Base-by-base conservation (phyloP, 768 basidiomycete species). In the Russula dissimulans region DNA sequence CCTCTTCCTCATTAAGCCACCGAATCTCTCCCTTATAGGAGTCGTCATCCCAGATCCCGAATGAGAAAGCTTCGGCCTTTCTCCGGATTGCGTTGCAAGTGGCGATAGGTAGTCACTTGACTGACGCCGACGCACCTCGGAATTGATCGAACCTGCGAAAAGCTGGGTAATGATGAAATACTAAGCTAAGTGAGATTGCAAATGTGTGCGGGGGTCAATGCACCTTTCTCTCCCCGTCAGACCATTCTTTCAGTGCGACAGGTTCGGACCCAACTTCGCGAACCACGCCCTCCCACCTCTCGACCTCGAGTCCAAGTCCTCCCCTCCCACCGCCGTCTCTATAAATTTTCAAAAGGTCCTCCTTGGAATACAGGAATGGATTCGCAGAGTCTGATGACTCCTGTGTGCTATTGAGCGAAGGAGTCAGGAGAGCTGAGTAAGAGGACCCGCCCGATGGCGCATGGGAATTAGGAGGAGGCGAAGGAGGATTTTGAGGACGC, bases 161-260 rank as follows among this genome's bases (percentile, higher is more conserved):
- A 94, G 81, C 91, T 92, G 69, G 44, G 69, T 60, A 61, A 61
- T 26, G 41, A 45, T 39, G 49, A 38, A 22, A 15, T 17, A 32
- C 4, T 36, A 32, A 42, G 57, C 4, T 36, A 32, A 42, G 57
- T 32, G 39, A 41, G 17, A 44, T 29, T 22, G 36, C 51, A 22
- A 31, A 48, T 51, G 54, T 59, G 55, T 45, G 42, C 49, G 39
- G 65, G 67, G 61, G 65, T 42, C 54, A 29, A 51, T 45, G 61
- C 67, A 93, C 93, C 88, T 93, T 95, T 77, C 86, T 91, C 78
- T 95, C 93, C 22, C 76, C 75, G 54, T 92, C 91, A 59, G 76
- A 77, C 82, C 90, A 81, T 69, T 95, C 94, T 65, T 85, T 86
- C 67, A 92, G 68, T 43, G 82, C 81, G 39, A 86, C 73, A 17